Conservation (phyloP, 2,329 filamentous ascomycete genomes). For the Calonectria hawksworthii region DNA sequence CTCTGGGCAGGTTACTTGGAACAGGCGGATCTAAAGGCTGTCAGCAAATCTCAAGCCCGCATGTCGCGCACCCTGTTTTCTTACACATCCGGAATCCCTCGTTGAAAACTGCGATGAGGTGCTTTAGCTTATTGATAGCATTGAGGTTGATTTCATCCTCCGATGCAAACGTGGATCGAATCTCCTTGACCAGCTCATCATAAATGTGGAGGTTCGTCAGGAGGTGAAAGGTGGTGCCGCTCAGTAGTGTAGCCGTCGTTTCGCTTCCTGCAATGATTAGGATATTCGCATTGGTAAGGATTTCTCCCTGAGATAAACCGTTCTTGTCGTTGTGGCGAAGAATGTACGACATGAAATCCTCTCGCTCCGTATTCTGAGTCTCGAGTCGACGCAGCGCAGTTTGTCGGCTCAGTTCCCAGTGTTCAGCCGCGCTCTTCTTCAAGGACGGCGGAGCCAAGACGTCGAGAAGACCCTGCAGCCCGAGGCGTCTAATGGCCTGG, state of each 20-base stretch:
- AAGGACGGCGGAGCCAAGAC: not conserved
- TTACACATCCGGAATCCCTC: not conserved
- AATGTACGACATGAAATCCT: not conserved
- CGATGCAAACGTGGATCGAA: not conserved
- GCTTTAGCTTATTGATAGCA: not conserved
- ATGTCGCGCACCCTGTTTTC: not conserved
- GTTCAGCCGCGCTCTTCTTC: not conserved
- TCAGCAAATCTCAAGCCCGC: not conserved
- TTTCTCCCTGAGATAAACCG: not conserved
- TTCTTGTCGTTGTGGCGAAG: not conserved
- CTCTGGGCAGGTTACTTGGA: not conserved
- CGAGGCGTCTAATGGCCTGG: not conserved
- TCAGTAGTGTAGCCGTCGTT: not conserved
- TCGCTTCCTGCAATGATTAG: not conserved
- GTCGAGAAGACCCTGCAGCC: not conserved
- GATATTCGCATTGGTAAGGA: not conserved
- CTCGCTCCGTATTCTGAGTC: not conserved
- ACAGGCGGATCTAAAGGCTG: not conserved
- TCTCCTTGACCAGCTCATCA: not conserved
- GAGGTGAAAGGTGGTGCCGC: not conserved
- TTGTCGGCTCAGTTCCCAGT: not conserved
- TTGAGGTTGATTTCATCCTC: not conserved
- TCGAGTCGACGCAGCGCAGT: not conserved
- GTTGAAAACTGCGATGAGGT: not conserved
- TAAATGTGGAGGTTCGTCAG: not conserved